A percentile compares a stretch with the other conserved stretches of the same genome.
Conservation (phyloP, 108 stramenopile genomes). For the Stephanodiscus triporus region DNA sequence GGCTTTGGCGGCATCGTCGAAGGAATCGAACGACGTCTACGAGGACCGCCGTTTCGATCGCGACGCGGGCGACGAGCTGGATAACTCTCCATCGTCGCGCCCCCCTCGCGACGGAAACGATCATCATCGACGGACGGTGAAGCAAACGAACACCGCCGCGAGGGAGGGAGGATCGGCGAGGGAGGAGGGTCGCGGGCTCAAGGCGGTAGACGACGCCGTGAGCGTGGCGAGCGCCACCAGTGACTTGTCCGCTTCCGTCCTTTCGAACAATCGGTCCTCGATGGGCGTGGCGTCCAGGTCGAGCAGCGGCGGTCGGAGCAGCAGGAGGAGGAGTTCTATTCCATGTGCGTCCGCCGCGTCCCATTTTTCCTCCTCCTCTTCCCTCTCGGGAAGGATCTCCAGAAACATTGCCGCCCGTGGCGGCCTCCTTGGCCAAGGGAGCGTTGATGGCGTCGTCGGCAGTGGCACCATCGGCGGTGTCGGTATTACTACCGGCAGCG, state of each 20-base stretch:
- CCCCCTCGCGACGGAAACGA: not conserved
- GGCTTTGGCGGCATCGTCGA: too few relatives aligned
- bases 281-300: conserved; percentile 1
- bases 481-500: not conserved
- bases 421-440: not conserved
- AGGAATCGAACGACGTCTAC: too few relatives aligned
- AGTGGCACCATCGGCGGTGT: not conserved
- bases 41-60: not conserved
- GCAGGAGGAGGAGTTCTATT: conserved; percentile 4
- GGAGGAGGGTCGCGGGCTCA: not conserved
- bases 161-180: not conserved
- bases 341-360: conserved; percentile 5
- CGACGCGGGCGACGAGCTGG: not conserved
- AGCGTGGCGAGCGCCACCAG: conserved; percentile 36
- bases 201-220: conserved; percentile 14
- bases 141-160: conserved; percentile 4
- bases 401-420: not conserved
- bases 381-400: not conserved
- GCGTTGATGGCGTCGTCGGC: not conserved
- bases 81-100: too few relatives aligned
- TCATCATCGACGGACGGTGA: conserved; percentile 8
- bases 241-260: conserved; percentile 37
- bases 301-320: not conserved
- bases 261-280: conserved; percentile 24
- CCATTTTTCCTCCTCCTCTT: not conserved